phyloP scores from a whole-genome alignment of 176 grass and related monocot genomes.

The Lolium rigidum region DNA sequence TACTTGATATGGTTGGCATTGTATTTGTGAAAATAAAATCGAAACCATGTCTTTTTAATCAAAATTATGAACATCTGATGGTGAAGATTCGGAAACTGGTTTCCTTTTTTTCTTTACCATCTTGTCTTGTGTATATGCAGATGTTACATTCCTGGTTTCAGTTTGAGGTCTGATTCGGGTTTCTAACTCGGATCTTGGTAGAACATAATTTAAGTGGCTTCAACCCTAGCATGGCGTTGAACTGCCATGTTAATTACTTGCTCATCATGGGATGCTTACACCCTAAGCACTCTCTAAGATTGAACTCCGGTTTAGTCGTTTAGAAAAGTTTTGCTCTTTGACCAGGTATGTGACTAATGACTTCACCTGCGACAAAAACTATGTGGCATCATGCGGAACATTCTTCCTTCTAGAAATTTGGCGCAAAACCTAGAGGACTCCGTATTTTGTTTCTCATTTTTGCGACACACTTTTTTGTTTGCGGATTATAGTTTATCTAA shows the following conservation, averaged over 20 bases:
- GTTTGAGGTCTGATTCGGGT: not conserved
- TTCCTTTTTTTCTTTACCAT: too few relatives aligned
- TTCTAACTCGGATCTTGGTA: not conserved
- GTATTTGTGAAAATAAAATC: not conserved
- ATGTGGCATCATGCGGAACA: not conserved
- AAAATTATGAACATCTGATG: not conserved
- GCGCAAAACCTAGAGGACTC: not conserved
- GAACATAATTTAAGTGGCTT: not conserved
- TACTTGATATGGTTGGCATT: not conserved
- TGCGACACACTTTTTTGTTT: too few relatives aligned
- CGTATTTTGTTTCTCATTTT: not conserved
- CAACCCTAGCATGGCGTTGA: not conserved
- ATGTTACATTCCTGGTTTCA: not conserved
- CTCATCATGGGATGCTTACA: not conserved
- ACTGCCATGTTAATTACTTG: not conserved
- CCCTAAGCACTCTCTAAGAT: not conserved
- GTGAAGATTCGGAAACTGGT: not conserved
- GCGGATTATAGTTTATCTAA: not conserved
- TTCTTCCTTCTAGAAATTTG: not conserved
- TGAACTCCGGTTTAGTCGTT: not conserved
- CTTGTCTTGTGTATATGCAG: too few relatives aligned
- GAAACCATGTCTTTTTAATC: not conserved
- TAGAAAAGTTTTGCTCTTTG: not conserved
- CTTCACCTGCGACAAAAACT: not conserved
- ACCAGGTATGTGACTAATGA: not conserved